Evolutionary conservation across 345 rosid species (phyloP).

Genomic region (Arabidopsis arenosa): DNA sequence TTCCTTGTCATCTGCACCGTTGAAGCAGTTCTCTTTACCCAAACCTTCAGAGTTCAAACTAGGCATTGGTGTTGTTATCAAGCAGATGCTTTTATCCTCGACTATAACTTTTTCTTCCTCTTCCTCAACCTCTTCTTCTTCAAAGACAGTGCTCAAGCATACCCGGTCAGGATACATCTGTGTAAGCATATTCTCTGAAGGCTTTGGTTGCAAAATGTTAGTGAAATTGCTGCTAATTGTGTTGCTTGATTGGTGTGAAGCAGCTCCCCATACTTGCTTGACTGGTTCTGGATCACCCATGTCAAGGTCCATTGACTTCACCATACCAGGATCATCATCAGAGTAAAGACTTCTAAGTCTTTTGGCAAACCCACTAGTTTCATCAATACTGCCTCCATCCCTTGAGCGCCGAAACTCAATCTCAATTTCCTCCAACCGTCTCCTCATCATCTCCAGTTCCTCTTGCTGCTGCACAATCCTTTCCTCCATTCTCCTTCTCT

Average conservation of each 20-base stretch:
- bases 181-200: constrained; percentile 48
- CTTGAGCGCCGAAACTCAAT: constrained; percentile 53
- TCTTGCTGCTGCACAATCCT: constrained; percentile 84
- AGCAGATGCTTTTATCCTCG: constrained; percentile 73
- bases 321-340: constrained; percentile 92
- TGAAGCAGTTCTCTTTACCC: constrained; percentile 36
- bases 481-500: constrained; percentile 96
- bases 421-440: constrained; percentile 80
- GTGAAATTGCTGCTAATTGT: constrained; percentile 41
- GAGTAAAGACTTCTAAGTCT: constrained; percentile 63
- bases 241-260: constrained; percentile 39
- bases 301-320: constrained; percentile 97
- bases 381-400: constrained; percentile 47
- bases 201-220: constrained; percentile 44
- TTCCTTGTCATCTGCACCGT: constrained; percentile 47
- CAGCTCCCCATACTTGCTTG: constrained; percentile 50
- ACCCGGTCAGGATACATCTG: constrained; percentile 59
- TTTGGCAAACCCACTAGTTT: constrained; percentile 71
- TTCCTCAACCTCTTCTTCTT: constrained; percentile 86
- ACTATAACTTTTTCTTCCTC: constrained; percentile 81
- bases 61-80: constrained; percentile 32
- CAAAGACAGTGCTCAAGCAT: constrained; percentile 85
- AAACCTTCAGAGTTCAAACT: constrained; percentile 26
- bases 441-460: constrained; percentile 84
- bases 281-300: constrained; percentile 74